Conservation (phyloP, 768 basidiomycete genomes). For the Panaeolus papilionaceus region DNA sequence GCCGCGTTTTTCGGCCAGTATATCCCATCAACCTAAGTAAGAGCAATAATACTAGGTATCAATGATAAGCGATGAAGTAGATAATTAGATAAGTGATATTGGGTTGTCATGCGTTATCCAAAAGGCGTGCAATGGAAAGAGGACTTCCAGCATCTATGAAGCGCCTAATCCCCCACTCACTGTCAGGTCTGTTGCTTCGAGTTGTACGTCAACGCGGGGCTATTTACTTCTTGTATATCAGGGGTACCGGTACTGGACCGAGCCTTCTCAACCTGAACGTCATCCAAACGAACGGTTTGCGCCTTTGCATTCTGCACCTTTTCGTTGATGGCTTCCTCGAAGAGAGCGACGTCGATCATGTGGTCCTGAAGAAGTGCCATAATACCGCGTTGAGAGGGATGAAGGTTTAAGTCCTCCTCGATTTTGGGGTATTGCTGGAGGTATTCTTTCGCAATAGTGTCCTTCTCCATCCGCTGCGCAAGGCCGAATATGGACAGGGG, state of each 20-base stretch:
- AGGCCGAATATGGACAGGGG: constrained; percentile 8
- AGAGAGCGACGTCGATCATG: constrained; percentile 16
- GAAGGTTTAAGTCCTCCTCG: constrained; percentile 6
- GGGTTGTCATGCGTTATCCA: no score
- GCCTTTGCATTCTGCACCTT: not conserved
- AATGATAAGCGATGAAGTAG: no score
- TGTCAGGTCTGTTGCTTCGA: no score
- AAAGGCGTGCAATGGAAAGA: no score
- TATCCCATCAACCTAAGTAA: no score
- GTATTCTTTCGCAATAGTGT: not conserved
- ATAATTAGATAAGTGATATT: no score
- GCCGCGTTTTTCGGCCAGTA: no score
- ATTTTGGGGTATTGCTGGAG: not conserved
- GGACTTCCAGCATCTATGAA: no score
- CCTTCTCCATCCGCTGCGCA: constrained; percentile 2
- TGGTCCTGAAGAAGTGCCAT: constrained; percentile 18
- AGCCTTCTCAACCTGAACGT: not conserved
- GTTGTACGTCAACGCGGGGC: not conserved
- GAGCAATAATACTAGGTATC: no score
- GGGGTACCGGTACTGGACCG: not conserved
- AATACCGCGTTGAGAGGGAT: constrained; percentile 6
- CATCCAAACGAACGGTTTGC: not conserved
- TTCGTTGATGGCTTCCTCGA: not conserved
- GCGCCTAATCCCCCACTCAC: no score
- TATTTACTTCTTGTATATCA: not conserved